Conservation (phyloP, 1,284 basidiomycete species). For the Rhodotorula sp. region DNA sequence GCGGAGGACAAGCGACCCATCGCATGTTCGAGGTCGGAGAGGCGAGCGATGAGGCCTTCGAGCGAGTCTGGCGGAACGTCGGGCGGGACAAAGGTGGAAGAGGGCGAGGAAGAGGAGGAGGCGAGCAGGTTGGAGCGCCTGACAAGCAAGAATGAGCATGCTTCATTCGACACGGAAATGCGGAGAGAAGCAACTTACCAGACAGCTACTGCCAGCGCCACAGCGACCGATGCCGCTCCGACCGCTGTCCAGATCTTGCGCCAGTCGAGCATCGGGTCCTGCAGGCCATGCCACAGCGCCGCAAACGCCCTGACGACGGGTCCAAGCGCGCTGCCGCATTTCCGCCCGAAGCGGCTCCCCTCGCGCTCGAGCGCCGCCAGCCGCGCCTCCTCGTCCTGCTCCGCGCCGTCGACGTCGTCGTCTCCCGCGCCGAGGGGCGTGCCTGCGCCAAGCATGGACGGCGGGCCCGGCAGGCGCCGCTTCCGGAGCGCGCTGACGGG, state of each 20-base stretch:
- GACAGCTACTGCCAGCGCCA: neutral
- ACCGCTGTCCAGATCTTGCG: constrained; percentile 54
- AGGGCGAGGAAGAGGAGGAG: constrained; percentile 43
- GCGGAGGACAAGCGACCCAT: constrained; percentile 50
- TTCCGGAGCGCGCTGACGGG: constrained; percentile 16
- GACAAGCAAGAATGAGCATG: neutral
- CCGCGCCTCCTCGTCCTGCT: neutral
- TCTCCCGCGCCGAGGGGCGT: constrained; percentile 1
- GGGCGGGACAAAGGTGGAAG: constrained; percentile 51
- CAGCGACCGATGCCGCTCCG: constrained; percentile 53
- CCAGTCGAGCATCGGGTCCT: constrained; percentile 42
- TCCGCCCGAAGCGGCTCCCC: constrained; percentile 4
- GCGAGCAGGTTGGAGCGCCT: constrained; percentile 32
- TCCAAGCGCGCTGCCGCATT: constrained; percentile 13
- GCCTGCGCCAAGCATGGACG: constrained; percentile 26
- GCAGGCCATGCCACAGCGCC: constrained; percentile 9
- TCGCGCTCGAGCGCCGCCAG: neutral
- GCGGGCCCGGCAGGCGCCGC: constrained; percentile 15
- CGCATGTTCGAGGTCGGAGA: constrained; percentile 54
- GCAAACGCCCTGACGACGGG: neutral
- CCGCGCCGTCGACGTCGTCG: neutral
- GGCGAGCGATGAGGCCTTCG: constrained; percentile 67
- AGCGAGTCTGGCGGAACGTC: constrained; percentile 66
- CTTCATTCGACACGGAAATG: neutral
- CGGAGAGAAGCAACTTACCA: constrained; percentile 11